A percentile compares a stretch with the other conserved stretches of the same genome.
These are phyloP conservation scores for Aureobasidium mangrovei DNA, from an alignment of 2,329 filamentous ascomycete species.

Conservation along the genomic window DNA sequence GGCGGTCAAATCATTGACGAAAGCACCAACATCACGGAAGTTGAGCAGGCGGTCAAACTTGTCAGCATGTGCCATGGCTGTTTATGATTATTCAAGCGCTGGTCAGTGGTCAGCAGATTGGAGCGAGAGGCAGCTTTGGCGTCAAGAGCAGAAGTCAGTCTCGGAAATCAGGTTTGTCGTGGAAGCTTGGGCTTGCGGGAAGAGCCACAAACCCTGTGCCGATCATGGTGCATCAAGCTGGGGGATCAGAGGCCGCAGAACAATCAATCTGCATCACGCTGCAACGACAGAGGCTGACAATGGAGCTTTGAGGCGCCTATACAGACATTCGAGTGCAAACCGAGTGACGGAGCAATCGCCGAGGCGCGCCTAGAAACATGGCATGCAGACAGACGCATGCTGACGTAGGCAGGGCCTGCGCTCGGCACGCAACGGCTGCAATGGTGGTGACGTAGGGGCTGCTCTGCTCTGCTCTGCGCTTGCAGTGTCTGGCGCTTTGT, in stretches of 20 bases:
- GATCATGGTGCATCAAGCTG: not conserved
- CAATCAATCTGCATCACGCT: not conserved
- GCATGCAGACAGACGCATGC: not conserved
- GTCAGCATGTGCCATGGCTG: constrained; percentile 7
- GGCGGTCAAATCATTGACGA: constrained; percentile 52
- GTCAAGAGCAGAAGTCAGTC: no score
- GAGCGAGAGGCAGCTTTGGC: no score
- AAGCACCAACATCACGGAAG: constrained; percentile 66
- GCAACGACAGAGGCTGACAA: no score
- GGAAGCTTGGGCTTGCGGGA: no score
- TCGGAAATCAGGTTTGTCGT: no score
- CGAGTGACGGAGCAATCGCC: not conserved
- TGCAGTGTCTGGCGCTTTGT: not conserved
- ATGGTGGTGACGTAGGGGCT: not conserved
- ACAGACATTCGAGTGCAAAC: not conserved
- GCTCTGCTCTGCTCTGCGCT: not conserved
- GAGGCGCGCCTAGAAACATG: not conserved
- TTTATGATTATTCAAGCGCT: not conserved
- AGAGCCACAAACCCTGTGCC: not conserved
- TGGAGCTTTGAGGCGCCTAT: not conserved
- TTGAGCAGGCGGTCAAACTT: constrained; percentile 57
- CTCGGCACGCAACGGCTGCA: not conserved
- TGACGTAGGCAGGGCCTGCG: not conserved
- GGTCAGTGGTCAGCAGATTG: no score
- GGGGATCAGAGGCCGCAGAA: not conserved